Base-by-base conservation (phyloP, 345 rosid genomes). In the Mallotus nudiflorus region DNA sequence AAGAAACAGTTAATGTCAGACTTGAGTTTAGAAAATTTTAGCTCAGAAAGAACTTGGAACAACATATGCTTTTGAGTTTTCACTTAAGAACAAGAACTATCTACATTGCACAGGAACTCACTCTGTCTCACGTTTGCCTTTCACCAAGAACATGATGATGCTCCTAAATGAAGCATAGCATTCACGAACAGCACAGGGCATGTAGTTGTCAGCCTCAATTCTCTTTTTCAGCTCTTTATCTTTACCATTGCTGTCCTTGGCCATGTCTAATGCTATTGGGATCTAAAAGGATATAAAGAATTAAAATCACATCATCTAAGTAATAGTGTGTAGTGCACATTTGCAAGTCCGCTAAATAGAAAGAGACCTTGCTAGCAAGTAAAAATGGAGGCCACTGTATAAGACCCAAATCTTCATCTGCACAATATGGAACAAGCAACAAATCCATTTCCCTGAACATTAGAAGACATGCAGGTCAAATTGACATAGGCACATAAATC, bases 351-450 rank as follows among this genome's bases (percentile, higher is more conserved):
- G 31, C 22, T 27, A 31, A 14, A 66, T 22, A 46, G 48, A 44
- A 68, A 70, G 77, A 78, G 71, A 89, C 99, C 97, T 89, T 96
- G 96, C 98, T 96, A 55, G 99, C 98, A 65, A 96, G 85, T 78
- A 96, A 75, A 83, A 96, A 92, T 10, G 98, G 99, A 76, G 99
- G 99, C 98, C 98, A 96, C 68, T 96, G 99, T 67, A 82, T 89
- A 46, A 88, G 86, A 18, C 82, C 89, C 81, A 96, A 83, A 76
- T 89, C 97, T 74, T 89, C 96, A 78, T 92, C 97, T 67, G 98
- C 98, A 97, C 97, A 96, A 83, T 96, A 96, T 62, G 99, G 99
- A 81, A 96, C 98, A 82, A 96, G 98, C 81, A 96, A 83, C 73
- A 96, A 78, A 75, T 92, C 79, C 97, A 87, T 96, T 84, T 96